Evolutionary conservation across 345 rosid genomes (phyloP), one percentile per base, ranked within the genome.

Genomic region (Luvunga scandens): DNA sequence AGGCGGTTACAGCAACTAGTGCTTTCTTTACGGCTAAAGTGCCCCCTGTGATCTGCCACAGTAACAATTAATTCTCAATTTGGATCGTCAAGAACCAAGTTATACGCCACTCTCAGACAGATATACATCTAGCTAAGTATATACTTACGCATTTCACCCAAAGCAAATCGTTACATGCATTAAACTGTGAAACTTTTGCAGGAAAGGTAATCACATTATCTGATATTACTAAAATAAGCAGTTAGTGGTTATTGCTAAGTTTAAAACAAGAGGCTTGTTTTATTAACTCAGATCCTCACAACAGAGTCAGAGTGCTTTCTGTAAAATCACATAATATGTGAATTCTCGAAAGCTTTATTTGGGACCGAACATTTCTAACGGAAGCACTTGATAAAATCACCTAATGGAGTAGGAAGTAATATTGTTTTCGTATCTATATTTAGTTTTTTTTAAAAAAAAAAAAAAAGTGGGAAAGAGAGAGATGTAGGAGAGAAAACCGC

Each of bases 21-120:
- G 93, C 97, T 79, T 88, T 92, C 89, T 89, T 90, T 64, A 88
- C 92, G 56, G 91, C 87, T 79, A 89, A 86, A 10, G 77, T 77
- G 22, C 69, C 72, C 31, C 94, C 94, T 4, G 90, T 86, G 74
- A 92, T 86, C 94, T 92, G 83, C 73, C 68, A 77, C 24, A 18
- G 38, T 16, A 73, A 48, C 28, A 73, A 80, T 38, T 50, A 22
- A 63, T 14, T 60, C 48, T 61, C 77, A 42, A 70, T 6, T 6
- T 19, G 22, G 50, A 33, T n/a, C 57, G 45, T 56, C 4, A 25
- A 79, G 42, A 48, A 27, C 18, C 6, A 21, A 27, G 42, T 30
- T 3, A 65, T 42, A 22, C 36, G 5, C 14, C 33, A 38, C 27
- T 48, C 31, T 9, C 31, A 0, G 4, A 31, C 14, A 2, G 25